Evolutionary conservation across 23 red algal species (phyloP).

Genomic region (Pyropia haitanensis): DNA sequence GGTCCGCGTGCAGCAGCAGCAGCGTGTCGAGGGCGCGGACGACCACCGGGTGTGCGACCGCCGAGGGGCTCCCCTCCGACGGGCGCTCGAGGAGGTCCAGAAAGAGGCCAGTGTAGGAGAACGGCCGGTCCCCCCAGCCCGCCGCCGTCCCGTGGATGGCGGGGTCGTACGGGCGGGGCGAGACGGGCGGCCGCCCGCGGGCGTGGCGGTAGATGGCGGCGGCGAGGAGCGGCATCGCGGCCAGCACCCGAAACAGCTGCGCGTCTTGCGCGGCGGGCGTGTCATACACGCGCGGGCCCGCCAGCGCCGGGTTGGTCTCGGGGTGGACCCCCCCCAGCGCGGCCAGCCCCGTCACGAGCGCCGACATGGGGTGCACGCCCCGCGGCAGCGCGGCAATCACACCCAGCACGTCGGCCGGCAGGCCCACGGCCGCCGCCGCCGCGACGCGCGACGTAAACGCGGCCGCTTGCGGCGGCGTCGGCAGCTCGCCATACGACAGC

Average conservation of each 20-base stretch:
- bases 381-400: conserved; percentile 42
- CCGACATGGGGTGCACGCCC: conserved; percentile 78
- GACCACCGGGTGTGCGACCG: not conserved
- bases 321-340: conserved; percentile 44
- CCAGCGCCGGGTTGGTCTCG: conserved; percentile 44
- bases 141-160: not conserved
- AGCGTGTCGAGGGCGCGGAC: conserved; percentile 59
- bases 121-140: not conserved
- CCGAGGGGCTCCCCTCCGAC: conserved; percentile 7
- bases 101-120: conserved; percentile 58
- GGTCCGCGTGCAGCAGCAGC: conserved; percentile 89
- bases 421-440: not conserved
- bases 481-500: conserved; percentile 67
- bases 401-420: conserved; percentile 17
- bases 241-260: conserved; percentile 20
- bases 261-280: conserved; percentile 1
- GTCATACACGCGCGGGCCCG: conserved; percentile 42
- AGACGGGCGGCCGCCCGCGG: conserved; percentile 1
- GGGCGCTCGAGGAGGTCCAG: conserved; percentile 40
- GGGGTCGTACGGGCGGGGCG: conserved; percentile 2
- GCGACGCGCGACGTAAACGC: conserved; percentile 14
- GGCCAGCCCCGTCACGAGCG: conserved; percentile 66
- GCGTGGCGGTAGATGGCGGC: conserved; percentile 22
- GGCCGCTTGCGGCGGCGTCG: conserved; percentile 9
- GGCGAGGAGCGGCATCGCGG: conserved; percentile 23